phyloP scores from a whole-genome alignment of 2,329 filamentous ascomycete genomes.

The Fusarium nematophilum region DNA sequence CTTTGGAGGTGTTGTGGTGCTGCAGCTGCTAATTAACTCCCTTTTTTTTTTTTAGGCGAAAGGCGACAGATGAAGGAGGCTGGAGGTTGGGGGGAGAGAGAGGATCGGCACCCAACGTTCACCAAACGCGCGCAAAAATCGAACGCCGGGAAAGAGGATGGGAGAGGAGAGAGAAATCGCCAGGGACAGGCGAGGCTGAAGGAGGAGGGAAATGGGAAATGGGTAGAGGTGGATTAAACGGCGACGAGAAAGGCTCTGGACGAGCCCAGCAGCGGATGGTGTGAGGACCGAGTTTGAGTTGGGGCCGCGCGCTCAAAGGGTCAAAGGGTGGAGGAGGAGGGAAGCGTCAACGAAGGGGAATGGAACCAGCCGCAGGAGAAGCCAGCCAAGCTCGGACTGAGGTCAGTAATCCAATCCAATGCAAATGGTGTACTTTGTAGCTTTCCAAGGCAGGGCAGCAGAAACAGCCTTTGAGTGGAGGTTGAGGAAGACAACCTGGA shows the following conservation, averaged over 20 bases:
- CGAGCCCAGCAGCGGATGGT: constrained; percentile 37
- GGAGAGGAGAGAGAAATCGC: constrained; percentile 24
- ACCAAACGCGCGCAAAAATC: constrained; percentile 21
- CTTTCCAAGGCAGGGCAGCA: constrained; percentile 16
- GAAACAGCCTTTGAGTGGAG: constrained; percentile 16
- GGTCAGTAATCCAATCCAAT: not conserved
- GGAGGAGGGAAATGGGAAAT: constrained; percentile 13
- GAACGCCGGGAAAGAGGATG: constrained; percentile 22
- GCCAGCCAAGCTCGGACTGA: not conserved
- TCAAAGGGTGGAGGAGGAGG: constrained; percentile 17
- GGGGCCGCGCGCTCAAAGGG: constrained; percentile 37
- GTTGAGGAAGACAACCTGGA: constrained; percentile 20
- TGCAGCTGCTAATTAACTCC: constrained; percentile 42
- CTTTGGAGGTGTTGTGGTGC: constrained; percentile 13
- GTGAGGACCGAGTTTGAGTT: constrained; percentile 42
- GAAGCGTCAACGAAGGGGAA: constrained; percentile 15
- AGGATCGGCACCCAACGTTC: constrained; percentile 25
- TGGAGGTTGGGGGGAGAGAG: constrained; percentile 21
- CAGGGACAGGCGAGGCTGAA: constrained; percentile 35
- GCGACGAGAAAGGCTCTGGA: constrained; percentile 30
- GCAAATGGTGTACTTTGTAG: too few species aligned
- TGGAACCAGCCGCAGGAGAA: constrained; percentile 11
- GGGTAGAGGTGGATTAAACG: constrained; percentile 33
- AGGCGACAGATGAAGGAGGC: constrained; percentile 14
- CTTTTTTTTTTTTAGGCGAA: constrained; percentile 30